phyloP scores from a whole-genome alignment of 768 basidiomycete genomes.

The Pilatotrama ljubarskyi region DNA sequence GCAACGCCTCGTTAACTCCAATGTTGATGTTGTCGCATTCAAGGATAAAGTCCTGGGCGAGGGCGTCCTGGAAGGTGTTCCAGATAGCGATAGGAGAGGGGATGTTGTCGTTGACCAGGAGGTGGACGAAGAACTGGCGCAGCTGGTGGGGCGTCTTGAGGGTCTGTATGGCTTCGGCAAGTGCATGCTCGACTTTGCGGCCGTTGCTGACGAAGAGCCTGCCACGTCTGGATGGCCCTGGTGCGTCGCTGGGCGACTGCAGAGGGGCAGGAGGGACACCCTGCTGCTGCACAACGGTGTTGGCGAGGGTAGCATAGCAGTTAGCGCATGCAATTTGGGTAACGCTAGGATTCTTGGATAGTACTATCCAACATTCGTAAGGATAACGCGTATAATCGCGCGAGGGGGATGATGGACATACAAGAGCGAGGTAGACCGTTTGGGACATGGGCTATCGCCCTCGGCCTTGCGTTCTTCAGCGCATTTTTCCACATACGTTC shows the following conservation, averaged over 20 bases:
- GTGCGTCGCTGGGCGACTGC: constrained; percentile 1
- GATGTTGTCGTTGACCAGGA: constrained; percentile 38
- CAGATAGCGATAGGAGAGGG: constrained; percentile 28
- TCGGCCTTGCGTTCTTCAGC: constrained; percentile 2
- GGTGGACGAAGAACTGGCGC: constrained; percentile 40
- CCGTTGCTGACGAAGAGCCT: constrained; percentile 27
- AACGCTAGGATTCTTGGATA: background rate
- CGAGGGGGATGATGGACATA: background rate
- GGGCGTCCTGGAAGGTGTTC: constrained; percentile 27
- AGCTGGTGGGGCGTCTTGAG: constrained; percentile 39
- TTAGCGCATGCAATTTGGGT: constrained; percentile 20
- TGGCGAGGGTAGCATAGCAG: background rate
- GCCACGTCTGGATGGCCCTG: constrained; percentile 28
- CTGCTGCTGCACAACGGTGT: background rate
- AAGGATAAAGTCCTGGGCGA: constrained; percentile 27
- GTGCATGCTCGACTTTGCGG: constrained; percentile 31
- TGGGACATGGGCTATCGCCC: background rate
- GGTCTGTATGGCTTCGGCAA: constrained; percentile 37
- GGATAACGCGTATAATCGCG: background rate
- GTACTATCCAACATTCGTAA: background rate
- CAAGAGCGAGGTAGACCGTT: background rate
- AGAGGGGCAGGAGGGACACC: background rate
- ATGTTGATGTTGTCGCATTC: constrained; percentile 20
- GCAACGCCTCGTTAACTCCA: constrained; percentile 26
- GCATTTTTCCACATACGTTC: constrained; percentile 9